A percentile compares a stretch with the other conserved stretches of the same genome.
These are phyloP conservation scores for Sugiyamaella sp. DNA, from an alignment of 1,139 yeast species.

Conservation along the genomic window DNA sequence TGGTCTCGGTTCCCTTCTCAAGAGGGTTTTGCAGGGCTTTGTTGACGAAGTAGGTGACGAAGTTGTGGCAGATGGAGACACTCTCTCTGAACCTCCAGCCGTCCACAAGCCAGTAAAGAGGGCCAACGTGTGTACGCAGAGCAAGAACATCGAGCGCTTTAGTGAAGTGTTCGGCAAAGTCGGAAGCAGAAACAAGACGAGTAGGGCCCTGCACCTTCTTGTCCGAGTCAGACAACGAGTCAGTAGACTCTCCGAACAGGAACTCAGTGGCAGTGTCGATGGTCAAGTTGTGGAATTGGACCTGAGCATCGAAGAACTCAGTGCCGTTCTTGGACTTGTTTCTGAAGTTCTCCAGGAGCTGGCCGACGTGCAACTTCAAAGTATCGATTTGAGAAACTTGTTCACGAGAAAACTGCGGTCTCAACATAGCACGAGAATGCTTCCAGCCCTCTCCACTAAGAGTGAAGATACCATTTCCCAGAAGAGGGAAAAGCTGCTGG, in stretches of 20 bases:
- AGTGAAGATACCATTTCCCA: slow-evolving; percentile 62
- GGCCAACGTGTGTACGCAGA: slow-evolving; percentile 24
- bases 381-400: slow-evolving; percentile 54
- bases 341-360: slow-evolving; percentile 37
- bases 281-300: slow-evolving; percentile 53
- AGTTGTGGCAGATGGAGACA: slow-evolving; percentile 34
- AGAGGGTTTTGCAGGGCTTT: slow-evolving; percentile 34
- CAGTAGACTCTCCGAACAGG: slow-evolving; percentile 56
- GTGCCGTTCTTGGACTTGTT: slow-evolving; percentile 34
- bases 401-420: slow-evolving; percentile 61
- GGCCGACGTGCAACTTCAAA: slow-evolving; percentile 53
- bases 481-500: slow-evolving; percentile 47
- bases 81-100: slow-evolving; percentile 42
- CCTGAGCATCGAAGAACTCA: slow-evolving; percentile 51
- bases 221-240: slow-evolving; percentile 28
- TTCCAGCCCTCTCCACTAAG: slow-evolving; percentile 60
- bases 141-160: slow-evolving; percentile 41
- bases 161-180: slow-evolving; percentile 53
- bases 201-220: slow-evolving; percentile 30
- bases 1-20: slow-evolving; percentile 28
- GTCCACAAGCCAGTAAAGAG: slow-evolving; percentile 45
- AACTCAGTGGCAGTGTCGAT: slow-evolving; percentile 63
- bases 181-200: slow-evolving; percentile 33
- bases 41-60: slow-evolving; percentile 40
- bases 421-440: slow-evolving; percentile 57